Evolutionary conservation across 176 grass and related monocot species (phyloP).

Genomic region (Thalia dealbata): DNA sequence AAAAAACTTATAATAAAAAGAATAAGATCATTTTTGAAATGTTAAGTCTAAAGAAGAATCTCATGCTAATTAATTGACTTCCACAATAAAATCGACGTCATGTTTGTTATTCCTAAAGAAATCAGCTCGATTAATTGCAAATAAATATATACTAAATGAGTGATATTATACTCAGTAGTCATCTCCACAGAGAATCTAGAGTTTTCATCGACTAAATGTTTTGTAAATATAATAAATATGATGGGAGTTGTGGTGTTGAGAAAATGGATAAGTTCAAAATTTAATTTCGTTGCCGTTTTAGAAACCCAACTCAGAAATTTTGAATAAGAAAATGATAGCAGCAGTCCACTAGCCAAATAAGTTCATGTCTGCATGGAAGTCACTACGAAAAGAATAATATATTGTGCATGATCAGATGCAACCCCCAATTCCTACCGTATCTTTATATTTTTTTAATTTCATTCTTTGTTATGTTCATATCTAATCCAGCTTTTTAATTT

Average conservation of each 20-base stretch:
- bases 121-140: neutral
- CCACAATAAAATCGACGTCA: neutral
- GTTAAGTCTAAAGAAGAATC: too few relatives aligned
- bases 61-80: neutral
- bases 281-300: neutral
- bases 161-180: too few relatives aligned
- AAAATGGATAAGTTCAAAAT: neutral
- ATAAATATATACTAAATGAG: too few relatives aligned
- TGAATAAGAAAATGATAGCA: too few relatives aligned
- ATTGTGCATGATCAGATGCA: neutral
- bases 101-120: neutral
- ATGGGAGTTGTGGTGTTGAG: neutral
- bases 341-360: neutral
- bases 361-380: constrained; percentile 6
- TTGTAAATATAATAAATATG: neutral
- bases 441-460: neutral
- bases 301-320: too few relatives aligned
- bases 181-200: too few relatives aligned
- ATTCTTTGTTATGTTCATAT: neutral
- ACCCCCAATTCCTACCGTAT: constrained; percentile 2
- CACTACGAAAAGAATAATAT: neutral
- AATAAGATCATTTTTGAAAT: too few relatives aligned
- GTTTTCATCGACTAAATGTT: too few relatives aligned
- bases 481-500: neutral
- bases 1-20: too few relatives aligned